Evolutionary conservation across 164 flowering plant genomes (phyloP).

Genomic region (Nelumbo lutea): DNA sequence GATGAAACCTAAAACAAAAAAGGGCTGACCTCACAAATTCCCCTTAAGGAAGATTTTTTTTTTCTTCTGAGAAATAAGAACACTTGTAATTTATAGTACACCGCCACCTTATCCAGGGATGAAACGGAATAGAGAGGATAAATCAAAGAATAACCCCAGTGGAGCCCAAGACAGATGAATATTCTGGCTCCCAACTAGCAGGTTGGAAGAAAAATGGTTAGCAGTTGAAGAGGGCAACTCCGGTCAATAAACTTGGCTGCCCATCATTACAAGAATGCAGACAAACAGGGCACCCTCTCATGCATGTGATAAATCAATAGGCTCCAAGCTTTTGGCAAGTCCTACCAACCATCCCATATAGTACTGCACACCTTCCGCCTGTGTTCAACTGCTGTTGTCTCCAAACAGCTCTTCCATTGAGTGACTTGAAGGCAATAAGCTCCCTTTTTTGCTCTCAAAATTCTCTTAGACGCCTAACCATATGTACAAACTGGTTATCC

Average conservation of each 20-base stretch:
- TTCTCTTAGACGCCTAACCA: conserved; percentile 12
- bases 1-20: not conserved
- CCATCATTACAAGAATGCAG: not conserved
- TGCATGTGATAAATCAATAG: not conserved
- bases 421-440: not conserved
- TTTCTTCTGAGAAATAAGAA: conserved; percentile 5
- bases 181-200: not conserved
- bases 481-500: conserved; percentile 40
- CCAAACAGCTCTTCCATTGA: not conserved
- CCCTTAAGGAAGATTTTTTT: not conserved
- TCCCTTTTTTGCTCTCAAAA: not conserved
- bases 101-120: conserved; percentile 6
- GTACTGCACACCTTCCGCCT: not conserved
- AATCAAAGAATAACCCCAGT: conserved; percentile 16
- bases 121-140: conserved; percentile 9
- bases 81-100: conserved; percentile 8
- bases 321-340: not conserved
- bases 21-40: conserved; percentile 3
- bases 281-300: not conserved
- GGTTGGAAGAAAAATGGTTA: conserved; percentile 6
- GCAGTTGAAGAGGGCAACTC: not conserved
- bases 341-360: not conserved
- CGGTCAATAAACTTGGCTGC: not conserved
- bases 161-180: not conserved
- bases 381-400: not conserved